Evolutionary conservation across 345 rosid species (phyloP).

Genomic region (Erodium maritimum): DNA sequence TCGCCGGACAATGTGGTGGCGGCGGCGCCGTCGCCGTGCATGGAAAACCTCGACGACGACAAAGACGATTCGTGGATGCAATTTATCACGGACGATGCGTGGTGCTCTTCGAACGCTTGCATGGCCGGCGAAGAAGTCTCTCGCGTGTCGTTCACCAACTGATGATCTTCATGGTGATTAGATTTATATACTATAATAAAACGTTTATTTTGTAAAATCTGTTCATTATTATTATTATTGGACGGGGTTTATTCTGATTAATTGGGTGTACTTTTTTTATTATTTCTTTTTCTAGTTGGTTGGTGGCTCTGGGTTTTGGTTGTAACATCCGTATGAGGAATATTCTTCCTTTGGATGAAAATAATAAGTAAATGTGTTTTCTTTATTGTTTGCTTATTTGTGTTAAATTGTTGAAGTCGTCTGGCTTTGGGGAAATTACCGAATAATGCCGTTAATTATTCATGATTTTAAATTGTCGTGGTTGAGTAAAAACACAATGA

Average conservation of each 20-base stretch:
- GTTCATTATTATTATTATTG: background rate
- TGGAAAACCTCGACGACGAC: conserved; percentile 42
- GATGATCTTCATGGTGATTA: background rate
- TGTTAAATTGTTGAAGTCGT: too few species aligned
- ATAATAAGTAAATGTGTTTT: too few species aligned
- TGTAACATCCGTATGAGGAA: too few species aligned
- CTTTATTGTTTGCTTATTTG: too few species aligned
- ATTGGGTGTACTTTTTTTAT: background rate
- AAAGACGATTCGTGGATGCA: conserved; percentile 98
- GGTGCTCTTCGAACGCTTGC: conserved; percentile 42
- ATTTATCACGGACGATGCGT: conserved; percentile 83
- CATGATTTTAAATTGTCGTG: too few species aligned
- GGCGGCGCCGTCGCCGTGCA: conserved; percentile 35
- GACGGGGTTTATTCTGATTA: background rate
- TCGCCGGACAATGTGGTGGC: conserved; percentile 58
- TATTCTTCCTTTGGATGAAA: too few species aligned
- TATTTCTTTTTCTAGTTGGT: background rate
- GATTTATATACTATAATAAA: too few species aligned
- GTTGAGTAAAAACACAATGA: too few species aligned
- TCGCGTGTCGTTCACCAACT: conserved; percentile 12
- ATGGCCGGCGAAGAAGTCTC: conserved; percentile 11
- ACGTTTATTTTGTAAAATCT: conserved; percentile 2
- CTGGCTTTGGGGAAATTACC: too few species aligned
- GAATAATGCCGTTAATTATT: too few species aligned
- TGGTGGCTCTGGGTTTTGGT: background rate